Percentiles rank a stretch among this genome's conserved stretches.
Conservation (phyloP, 148 eudicot genomes). For the Chenopodium quinoa region DNA sequence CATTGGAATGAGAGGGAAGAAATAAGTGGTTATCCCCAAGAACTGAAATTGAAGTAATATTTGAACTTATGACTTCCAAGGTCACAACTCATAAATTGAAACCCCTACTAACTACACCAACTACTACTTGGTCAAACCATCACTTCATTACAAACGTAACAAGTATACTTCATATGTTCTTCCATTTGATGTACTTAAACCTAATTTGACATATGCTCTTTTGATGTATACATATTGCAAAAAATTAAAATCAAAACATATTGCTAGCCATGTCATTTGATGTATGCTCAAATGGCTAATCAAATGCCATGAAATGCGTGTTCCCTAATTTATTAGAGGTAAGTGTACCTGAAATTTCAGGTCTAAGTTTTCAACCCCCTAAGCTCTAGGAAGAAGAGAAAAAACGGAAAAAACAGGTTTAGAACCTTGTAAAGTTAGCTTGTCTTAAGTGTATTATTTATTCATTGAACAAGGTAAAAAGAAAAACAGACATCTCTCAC, state of each 20-base stretch:
- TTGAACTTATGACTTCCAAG: too few species aligned
- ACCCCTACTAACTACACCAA: not conserved
- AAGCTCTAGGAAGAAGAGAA: constrained; percentile 54
- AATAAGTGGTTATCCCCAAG: too few species aligned
- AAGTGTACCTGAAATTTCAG: not conserved
- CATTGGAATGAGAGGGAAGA: too few species aligned
- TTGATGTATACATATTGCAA: too few species aligned
- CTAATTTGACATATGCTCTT: too few species aligned
- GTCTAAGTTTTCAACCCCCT: constrained; percentile 42
- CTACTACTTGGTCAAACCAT: not conserved
- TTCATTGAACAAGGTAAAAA: constrained; percentile 37
- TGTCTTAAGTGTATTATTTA: constrained; percentile 35
- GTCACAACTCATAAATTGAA: too few species aligned
- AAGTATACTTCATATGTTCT: too few species aligned
- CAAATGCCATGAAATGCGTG: not conserved
- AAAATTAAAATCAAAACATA: too few species aligned
- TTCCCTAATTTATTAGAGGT: not conserved
- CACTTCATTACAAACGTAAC: too few species aligned
- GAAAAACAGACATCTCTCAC: constrained; percentile 92
- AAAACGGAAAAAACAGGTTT: constrained; percentile 40
- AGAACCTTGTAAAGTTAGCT: constrained; percentile 59
- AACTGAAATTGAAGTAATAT: too few species aligned
- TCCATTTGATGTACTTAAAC: too few species aligned
- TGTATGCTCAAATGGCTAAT: not conserved
- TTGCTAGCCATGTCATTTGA: too few species aligned